Evolutionary conservation across 257 asterid species (phyloP), one percentile per base, ranked within the genome.

Genomic region (Apocynum venetum): DNA sequence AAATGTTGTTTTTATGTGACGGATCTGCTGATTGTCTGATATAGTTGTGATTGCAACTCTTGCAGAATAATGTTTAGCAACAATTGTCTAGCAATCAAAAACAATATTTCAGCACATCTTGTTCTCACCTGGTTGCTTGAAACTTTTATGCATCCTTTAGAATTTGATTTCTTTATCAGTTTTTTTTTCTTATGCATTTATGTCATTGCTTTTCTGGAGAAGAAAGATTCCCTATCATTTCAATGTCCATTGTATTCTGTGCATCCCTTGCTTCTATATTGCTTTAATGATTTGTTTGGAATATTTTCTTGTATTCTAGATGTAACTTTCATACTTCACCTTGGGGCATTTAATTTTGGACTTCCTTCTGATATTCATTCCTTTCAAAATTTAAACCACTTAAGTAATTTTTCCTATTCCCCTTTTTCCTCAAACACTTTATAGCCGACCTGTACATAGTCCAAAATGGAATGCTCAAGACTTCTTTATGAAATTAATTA

Each of bases 21-120:
- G 17, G 79, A 69, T 81, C 77, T 78, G 65, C 71, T 46, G 75
- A 74, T 73, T 76, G 76, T 76, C 76, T 71, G 66, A 79, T 52
- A 71, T 49, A 56, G 56, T 75, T 59, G 78, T 65, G 73, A 14
- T 8, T 53, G 43, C 61, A 77, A 46, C 44, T 25, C 31, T 25
- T 25, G 53, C 76, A 8, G 10, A 73, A 67, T 59, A 77, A 73
- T 41, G 48, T 55, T 25, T 15, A 40, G 9, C 63, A 63, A 49
- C 67, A 51, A 41, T 76, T 49, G 14, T 44, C 60, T 35, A 25
- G 75, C 10, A 47, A 71, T 36, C 75, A 25, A 13, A 52, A 72
- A 55, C 31, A 73, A 74, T 52, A 64, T 55, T 25, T 15, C 44
- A 0, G 59, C 47, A 70, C 15, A 3, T 70, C 78, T 14, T 51